Percentiles rank a stretch among this genome's conserved stretches.
Conservation (phyloP, 2,329 filamentous ascomycete genomes). For the Albifimbria verrucaria region DNA sequence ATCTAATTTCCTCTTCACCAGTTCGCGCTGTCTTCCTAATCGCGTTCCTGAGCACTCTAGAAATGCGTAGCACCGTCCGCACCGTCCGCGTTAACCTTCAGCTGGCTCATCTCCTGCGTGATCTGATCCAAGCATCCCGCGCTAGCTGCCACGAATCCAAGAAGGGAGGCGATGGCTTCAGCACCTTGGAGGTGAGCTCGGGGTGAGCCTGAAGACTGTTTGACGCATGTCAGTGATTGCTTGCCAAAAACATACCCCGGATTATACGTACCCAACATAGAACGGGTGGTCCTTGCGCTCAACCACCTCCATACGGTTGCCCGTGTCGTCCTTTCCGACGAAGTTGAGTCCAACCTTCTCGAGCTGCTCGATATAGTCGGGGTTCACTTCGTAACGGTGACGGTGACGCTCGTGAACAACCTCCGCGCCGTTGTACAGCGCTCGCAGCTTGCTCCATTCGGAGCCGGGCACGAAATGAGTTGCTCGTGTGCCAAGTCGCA, state of each 20-base stretch:
- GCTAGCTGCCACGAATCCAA: slow-evolving; percentile 50
- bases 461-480: slow-evolving; percentile 72
- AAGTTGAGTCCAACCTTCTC: slow-evolving; percentile 69
- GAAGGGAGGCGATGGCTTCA: slow-evolving; percentile 67
- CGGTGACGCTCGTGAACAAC: slow-evolving; percentile 72
- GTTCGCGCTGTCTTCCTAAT: background rate
- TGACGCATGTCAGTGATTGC: background rate
- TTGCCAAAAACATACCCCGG: background rate
- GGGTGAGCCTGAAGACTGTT: slow-evolving; percentile 79
- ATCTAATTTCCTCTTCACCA: background rate
- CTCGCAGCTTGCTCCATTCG: slow-evolving; percentile 76
- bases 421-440: slow-evolving; percentile 62
- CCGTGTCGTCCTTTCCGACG: slow-evolving; percentile 75
- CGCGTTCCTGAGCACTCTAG: background rate
- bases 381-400: slow-evolving; percentile 90
- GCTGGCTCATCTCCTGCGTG: slow-evolving; percentile 1
- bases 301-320: slow-evolving; percentile 77
- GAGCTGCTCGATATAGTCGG: slow-evolving; percentile 66
- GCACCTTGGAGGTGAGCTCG: slow-evolving; percentile 75
- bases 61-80: background rate
- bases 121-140: slow-evolving; percentile 59
- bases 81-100: background rate
- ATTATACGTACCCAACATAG: slow-evolving; percentile 54
- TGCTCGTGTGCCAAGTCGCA: slow-evolving; percentile 75
- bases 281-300: slow-evolving; percentile 81